Base-by-base conservation (phyloP, 352 stramenopile genomes). In the Pythium guiyangense region DNA sequence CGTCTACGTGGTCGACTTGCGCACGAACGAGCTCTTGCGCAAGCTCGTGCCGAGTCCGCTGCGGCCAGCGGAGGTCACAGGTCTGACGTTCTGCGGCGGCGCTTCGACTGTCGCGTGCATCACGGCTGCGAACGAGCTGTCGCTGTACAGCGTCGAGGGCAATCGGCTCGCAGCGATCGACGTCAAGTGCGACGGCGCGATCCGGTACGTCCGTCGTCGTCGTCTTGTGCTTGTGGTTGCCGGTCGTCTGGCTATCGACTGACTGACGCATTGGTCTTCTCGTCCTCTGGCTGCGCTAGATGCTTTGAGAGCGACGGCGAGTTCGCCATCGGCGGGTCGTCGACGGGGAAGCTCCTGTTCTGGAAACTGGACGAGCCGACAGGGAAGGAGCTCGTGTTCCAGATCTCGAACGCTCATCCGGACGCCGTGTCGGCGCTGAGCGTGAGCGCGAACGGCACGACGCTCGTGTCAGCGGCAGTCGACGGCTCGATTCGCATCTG, bases 281-380 rank as follows among this genome's bases (percentile, higher is more conserved):
- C 31, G 6, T 37, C 31, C 29, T 10, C 5, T 34, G 29, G 5
- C 5, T 9, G 22, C 29, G 9, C 29, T 37, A 37, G 82, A 35
- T 92, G 80, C 54, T 80, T 94, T 40, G 83, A 87, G 25, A 92
- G 79, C 54, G 84, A 94, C 42, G 75, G 79, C 39, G 79, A 89
- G 57, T 92, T 84, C 46, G 84, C 83, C 4, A 70, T 92, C 5
- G 84, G 77, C 31, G 84, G 84, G 4, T 88, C 80, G 11, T 79
- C 81, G 10, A 89, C 75, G 2, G 84, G 84, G 57, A 88, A 88
- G 51, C 53, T 92, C 15, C 60, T 92, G 39, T 85, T 92, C 62
- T 94, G 84, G 84, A 90, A 90, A 53, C 70, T 94, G 6, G 78
- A 90, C 60, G 81, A 90, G 35, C 65, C 75, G n/a, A 70, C 59